Conservation (phyloP, 129 eudicot species). For the Glebionis coronaria region DNA sequence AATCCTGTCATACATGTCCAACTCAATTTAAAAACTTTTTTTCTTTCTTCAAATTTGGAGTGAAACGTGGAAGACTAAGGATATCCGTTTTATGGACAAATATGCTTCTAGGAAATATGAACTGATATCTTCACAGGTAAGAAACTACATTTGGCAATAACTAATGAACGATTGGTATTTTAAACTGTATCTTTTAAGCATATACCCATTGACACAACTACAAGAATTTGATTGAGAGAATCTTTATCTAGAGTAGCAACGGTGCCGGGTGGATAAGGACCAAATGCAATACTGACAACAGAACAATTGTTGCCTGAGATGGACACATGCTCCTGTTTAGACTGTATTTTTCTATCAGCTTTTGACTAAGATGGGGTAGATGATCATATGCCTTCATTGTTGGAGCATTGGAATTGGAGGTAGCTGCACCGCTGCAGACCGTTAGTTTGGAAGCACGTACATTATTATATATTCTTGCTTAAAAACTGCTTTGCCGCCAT, state of each 20-base stretch:
- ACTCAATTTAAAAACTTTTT: no score
- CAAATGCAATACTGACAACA: slow-evolving; percentile 2
- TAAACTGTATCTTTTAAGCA: not conserved
- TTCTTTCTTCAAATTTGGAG: no score
- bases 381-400: slow-evolving; percentile 1
- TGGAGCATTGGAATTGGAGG: not conserved
- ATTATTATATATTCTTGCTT: no score
- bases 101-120: no score
- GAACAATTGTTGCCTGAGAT: not conserved
- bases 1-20: no score
- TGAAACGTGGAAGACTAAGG: no score
- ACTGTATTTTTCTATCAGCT: not conserved
- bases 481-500: no score
- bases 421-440: not conserved
- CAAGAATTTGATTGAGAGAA: not conserved
- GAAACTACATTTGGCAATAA: no score
- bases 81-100: no score
- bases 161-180: no score
- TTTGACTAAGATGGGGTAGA: not conserved
- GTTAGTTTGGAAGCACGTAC: not conserved
- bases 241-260: not conserved
- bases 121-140: no score
- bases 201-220: not conserved
- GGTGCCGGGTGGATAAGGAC: not conserved
- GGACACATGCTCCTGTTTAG: slow-evolving; percentile 8